A percentile compares a stretch with the other conserved stretches of the same genome.
Conservation (phyloP, 1,284 basidiomycete genomes). For the Omphalotus olearius region DNA sequence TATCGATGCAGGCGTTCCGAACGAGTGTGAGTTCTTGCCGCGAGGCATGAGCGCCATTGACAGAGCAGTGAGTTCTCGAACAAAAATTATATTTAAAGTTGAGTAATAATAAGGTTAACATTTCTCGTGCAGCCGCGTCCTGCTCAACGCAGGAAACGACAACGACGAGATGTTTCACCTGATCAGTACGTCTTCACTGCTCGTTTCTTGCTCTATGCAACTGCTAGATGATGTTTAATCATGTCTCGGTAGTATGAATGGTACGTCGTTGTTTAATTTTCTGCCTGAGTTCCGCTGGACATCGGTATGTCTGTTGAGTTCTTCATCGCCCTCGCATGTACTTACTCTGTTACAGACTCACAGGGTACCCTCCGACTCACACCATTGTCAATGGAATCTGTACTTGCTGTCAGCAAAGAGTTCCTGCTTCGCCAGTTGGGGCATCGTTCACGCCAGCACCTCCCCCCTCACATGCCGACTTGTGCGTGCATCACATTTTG, state of each 20-base stretch:
- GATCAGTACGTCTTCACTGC: conserved; percentile 10
- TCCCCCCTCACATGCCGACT: conserved; percentile 1
- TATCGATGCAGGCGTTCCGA: conserved; percentile 16
- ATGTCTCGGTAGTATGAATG: neutral
- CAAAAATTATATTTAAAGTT: neutral
- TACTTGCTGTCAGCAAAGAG: conserved; percentile 11
- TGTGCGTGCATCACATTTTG: conserved; percentile 3
- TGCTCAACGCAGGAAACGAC: conserved; percentile 15
- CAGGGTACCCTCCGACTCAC: conserved; percentile 7
- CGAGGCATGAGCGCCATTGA: conserved; percentile 18
- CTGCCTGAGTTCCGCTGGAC: neutral
- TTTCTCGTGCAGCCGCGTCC: conserved; percentile 12
- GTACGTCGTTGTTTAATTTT: neutral
- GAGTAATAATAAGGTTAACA: neutral
- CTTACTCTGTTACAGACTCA: neutral
- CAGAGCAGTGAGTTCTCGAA: conserved; percentile 15
- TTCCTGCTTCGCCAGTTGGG: conserved; percentile 1
- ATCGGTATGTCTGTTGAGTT: conserved; percentile 3
- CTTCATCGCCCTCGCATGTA: neutral
- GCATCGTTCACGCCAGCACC: neutral
- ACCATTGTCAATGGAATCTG: conserved; percentile 13
- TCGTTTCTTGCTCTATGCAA: neutral
- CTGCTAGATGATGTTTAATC: neutral
- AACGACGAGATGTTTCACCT: conserved; percentile 14
- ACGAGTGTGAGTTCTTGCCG: conserved; percentile 17